Percentiles rank a stretch among this genome's conserved stretches.
phyloP scores from a whole-genome alignment of 768 basidiomycete genomes.

The Amyloporia xantha region DNA sequence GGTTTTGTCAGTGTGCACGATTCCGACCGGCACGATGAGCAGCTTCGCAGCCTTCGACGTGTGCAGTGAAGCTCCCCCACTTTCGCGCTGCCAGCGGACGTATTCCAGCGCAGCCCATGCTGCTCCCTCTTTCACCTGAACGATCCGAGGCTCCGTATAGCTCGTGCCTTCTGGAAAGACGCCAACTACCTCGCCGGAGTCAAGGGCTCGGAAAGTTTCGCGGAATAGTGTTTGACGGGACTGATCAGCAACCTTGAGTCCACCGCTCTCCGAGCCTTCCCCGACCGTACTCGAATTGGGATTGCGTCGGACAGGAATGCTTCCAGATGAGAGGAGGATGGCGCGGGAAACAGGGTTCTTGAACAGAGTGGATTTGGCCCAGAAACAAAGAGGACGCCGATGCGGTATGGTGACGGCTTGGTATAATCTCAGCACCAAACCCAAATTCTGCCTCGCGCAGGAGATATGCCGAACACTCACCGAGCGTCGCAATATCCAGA shows the following conservation, averaged over 20 bases:
- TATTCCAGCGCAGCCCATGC: slow-evolving; percentile 94
- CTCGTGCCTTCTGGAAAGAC: slow-evolving; percentile 92
- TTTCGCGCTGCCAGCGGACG: slow-evolving; percentile 57
- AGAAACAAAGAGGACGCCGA: slow-evolving; percentile 74
- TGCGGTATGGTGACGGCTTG: slow-evolving; percentile 75
- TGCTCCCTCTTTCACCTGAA: slow-evolving; percentile 89
- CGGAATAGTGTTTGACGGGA: slow-evolving; percentile 83
- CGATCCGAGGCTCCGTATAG: slow-evolving; percentile 88
- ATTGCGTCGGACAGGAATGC: slow-evolving; percentile 93
- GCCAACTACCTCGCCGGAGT: slow-evolving; percentile 73
- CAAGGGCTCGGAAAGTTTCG: slow-evolving; percentile 82
- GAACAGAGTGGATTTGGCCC: slow-evolving; percentile 91
- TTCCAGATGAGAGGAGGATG: slow-evolving; percentile 81
- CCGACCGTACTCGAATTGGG: slow-evolving; percentile 11
- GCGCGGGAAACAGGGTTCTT: slow-evolving; percentile 66
- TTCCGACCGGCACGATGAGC: slow-evolving; percentile 72
- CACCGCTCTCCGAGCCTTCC: neutral
- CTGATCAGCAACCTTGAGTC: slow-evolving; percentile 39
- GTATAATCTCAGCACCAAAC: neutral
- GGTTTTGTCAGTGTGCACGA: slow-evolving; percentile 92
- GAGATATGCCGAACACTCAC: slow-evolving; percentile 39
- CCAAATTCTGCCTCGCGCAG: too few relatives aligned
- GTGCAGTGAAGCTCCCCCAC: slow-evolving; percentile 36
- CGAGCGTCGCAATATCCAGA: slow-evolving; percentile 76
- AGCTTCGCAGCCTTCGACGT: slow-evolving; percentile 13